Evolutionary conservation across 2,329 filamentous ascomycete species (phyloP).

Genomic region (Fusarium newnesense): DNA sequence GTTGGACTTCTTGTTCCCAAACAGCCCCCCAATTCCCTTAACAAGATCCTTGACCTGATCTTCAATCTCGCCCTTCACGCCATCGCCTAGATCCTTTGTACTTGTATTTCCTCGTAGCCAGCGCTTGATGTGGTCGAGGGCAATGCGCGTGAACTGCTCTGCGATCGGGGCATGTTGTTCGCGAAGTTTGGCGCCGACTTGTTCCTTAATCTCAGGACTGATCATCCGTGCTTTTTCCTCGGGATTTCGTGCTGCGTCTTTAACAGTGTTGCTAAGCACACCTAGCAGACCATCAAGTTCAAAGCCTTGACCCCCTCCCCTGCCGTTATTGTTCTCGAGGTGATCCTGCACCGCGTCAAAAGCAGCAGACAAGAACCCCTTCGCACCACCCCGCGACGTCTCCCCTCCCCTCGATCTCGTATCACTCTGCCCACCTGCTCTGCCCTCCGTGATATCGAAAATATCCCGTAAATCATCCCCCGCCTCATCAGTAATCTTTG

Average conservation of each 20-base stretch:
- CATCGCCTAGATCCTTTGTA: slow-evolving; percentile 55
- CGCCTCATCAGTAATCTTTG: slow-evolving; percentile 53
- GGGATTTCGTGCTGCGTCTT: slow-evolving; percentile 56
- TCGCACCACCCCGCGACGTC: slow-evolving; percentile 46
- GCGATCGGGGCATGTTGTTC: slow-evolving; percentile 57
- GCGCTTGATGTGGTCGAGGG: slow-evolving; percentile 58
- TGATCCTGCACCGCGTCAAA: slow-evolving; percentile 55
- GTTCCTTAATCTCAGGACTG: slow-evolving; percentile 59
- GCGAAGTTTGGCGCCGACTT: slow-evolving; percentile 52
- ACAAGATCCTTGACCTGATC: slow-evolving; percentile 58
- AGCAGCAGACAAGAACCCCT: slow-evolving; percentile 55
- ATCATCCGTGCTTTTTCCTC: slow-evolving; percentile 58
- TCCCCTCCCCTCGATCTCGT: slow-evolving; percentile 42
- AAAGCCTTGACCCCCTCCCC: slow-evolving; percentile 47
- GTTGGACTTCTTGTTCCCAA: slow-evolving; percentile 51
- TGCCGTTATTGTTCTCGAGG: slow-evolving; percentile 45
- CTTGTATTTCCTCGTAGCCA: slow-evolving; percentile 57
- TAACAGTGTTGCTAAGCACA: slow-evolving; percentile 55
- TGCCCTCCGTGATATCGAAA: slow-evolving; percentile 54
- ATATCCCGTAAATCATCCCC: slow-evolving; percentile 57
- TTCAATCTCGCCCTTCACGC: slow-evolving; percentile 56
- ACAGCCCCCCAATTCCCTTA: slow-evolving; percentile 55
- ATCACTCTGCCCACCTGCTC: slow-evolving; percentile 17
- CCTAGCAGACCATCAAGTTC: slow-evolving; percentile 57
- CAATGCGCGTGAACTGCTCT: slow-evolving; percentile 58